Evolutionary conservation across 2,329 filamentous ascomycete genomes (phyloP).

Genomic region (Cryphonectria radicalis): DNA sequence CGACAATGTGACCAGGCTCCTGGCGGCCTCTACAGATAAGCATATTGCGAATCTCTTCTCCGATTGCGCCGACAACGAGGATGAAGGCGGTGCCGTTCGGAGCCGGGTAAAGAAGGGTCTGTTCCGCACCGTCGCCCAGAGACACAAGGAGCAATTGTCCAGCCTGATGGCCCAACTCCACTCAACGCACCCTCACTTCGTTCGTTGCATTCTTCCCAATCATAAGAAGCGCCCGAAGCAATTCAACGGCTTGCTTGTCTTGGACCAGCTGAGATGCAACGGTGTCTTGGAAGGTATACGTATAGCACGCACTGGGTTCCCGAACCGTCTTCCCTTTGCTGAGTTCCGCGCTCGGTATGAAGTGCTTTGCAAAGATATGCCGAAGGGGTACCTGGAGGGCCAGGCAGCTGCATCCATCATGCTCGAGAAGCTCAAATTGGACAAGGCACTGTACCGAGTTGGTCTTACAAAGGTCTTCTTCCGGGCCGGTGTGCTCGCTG

Average conservation of each 20-base stretch:
- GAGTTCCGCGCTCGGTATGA: slow-evolving; percentile 97
- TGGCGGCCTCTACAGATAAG: slow-evolving; percentile 79
- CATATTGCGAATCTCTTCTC: slow-evolving; percentile 85
- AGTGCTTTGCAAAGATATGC: slow-evolving; percentile 86
- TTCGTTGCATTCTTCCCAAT: slow-evolving; percentile 95
- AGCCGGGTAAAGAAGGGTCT: slow-evolving; percentile 95
- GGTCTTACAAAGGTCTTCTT: slow-evolving; percentile 98
- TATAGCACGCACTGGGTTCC: slow-evolving; percentile 95
- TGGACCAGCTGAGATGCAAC: slow-evolving; percentile 97
- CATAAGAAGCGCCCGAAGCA: slow-evolving; percentile 97
- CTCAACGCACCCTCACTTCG: slow-evolving; percentile 96
- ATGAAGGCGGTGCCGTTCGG: slow-evolving; percentile 67
- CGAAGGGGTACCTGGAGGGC: slow-evolving; percentile 88
- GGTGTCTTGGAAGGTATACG: slow-evolving; percentile 98
- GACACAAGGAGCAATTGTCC: slow-evolving; percentile 98
- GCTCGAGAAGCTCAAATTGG: slow-evolving; percentile 84
- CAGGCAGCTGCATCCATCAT: slow-evolving; percentile 85
- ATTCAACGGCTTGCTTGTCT: slow-evolving; percentile 86
- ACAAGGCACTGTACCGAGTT: slow-evolving; percentile 86
- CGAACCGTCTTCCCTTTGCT: slow-evolving; percentile 86
- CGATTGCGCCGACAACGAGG: slow-evolving; percentile 84
- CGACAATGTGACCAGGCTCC: slow-evolving; percentile 90
- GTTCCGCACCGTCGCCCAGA: slow-evolving; percentile 94
- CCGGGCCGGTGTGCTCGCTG: slow-evolving; percentile 90
- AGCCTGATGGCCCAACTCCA: slow-evolving; percentile 92